Base-by-base conservation (phyloP, 805 yeast genomes). In the Metschnikowia koreensis region DNA sequence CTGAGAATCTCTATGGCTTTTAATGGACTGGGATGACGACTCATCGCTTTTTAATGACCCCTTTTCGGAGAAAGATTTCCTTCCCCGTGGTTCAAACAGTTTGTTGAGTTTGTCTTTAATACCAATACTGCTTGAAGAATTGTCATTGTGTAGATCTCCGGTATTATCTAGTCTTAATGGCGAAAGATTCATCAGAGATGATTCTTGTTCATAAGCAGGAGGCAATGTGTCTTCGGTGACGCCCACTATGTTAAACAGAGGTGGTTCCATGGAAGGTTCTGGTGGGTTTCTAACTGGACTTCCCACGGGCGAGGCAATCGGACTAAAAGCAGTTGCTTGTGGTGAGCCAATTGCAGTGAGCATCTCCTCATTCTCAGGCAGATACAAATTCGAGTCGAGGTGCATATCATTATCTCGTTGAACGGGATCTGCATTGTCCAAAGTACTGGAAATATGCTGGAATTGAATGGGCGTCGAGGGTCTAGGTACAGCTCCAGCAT, bases 311-410 rank as follows among this genome's bases (percentile, higher is more conserved):
- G 60, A 52, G 2, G 45, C 55, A 6, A 51, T 36, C 22, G 60
- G 58, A 27, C 53, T 53, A 15, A 51, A 55, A 1, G 62, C 55
- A 1, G 52, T 53, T n/a, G 62, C 62, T 22, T 59, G 62, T 1
- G 60, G 60, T 1, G 60, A 52, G 7, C 53, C 57, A 26, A 59
- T 53, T 6, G 51, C 52, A 26, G 51, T 52, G 22, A 55, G 38
- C 1, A 55, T 46, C 6, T 76, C 77, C 17, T 76, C 63, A 15
- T 65, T 64, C 1, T 70, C 75, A 0, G 91, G 92, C 57, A 79
- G 75, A 64, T 82, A 86, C 7, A 86, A 53, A 50, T 75, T 75
- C 3, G 79, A 72, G 28, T 67, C 76, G 31, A 75, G 61, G 55
- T 74, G 79, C 66, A 74, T 66, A 51, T 71, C 69, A 11, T 56